Evolutionary conservation across 306 rosid genomes (phyloP), one percentile per base, ranked within the genome.

Genomic region (Ochetophila trinervis): DNA sequence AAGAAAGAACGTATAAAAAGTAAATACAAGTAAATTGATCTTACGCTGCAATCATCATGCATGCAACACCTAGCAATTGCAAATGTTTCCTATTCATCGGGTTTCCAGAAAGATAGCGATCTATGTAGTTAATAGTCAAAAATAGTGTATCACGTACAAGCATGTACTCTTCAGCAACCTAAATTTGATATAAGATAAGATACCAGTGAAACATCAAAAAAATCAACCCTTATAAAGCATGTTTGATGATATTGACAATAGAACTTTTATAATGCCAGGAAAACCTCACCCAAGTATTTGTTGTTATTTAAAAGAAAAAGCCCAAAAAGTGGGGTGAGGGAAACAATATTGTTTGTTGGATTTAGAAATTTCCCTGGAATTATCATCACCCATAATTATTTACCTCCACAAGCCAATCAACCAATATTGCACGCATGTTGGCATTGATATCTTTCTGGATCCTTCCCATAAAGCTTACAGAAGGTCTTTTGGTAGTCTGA

Each of bases 41-140:
- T 82, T 86, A 91, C 93, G 91, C 83, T 78, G 95, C 93, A 82
- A 91, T 75, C 92, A 91, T 78, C 91, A 88, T 88, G 79, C 89
- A 91, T 40, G 93, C 82, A 75, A 84, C 90, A 57, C 95, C 90
- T 61, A 91, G 95, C 66, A 88, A 78, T 67, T 91, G 97, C 57
- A 91, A 65, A 40, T 24, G 74, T 71, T 82, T 85, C 57, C 90
- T 82, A 19, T 80, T 77, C 83, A 91, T 78, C 27, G 48, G 71
- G 73, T 74, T 86, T 53, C 95, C 97, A 34, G 97, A 91, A 45
- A 91, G 97, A 82, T 85, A 91, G 40, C 95, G 79, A 62, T 91
- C 97, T 51, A 88, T 83, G 84, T 80, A 91, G 82, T 91, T 86
- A 69, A 91, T 77, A 11, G 90, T 75, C 79, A 91, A 80, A 84